Conservation (phyloP, 495 filamentous ascomycete genomes). For the Neurospora terricola region DNA sequence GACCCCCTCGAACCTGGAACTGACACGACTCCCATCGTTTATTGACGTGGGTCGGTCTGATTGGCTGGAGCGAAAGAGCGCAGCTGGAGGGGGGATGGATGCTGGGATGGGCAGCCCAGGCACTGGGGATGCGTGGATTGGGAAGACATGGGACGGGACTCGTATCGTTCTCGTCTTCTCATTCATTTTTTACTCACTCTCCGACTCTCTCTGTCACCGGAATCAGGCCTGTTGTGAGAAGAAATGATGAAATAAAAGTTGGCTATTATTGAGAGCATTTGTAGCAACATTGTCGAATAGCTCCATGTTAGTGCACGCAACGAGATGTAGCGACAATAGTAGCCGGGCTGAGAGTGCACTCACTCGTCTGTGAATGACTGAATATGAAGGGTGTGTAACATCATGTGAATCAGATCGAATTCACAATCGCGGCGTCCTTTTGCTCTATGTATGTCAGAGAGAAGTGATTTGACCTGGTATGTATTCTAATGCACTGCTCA, state of each 20-base stretch:
- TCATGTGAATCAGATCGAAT: neutral
- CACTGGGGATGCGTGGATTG: too few relatives aligned
- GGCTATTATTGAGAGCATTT: too few relatives aligned
- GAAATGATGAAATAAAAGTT: too few relatives aligned
- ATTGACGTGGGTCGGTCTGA: conserved; percentile 27
- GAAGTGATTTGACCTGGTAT: neutral
- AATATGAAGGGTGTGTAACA: neutral
- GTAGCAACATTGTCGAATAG: too few relatives aligned
- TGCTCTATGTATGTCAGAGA: neutral
- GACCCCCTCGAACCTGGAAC: neutral
- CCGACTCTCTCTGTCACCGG: too few relatives aligned
- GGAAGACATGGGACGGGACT: neutral
- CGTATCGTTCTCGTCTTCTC: too few relatives aligned
- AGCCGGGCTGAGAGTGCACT: neutral
- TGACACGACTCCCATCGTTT: neutral
- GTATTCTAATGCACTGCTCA: neutral
- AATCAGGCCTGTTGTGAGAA: too few relatives aligned
- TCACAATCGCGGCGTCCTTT: too few relatives aligned
- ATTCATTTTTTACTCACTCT: too few relatives aligned
- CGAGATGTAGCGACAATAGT: too few relatives aligned
- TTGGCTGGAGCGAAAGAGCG: conserved; percentile 12
- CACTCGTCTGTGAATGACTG: neutral
- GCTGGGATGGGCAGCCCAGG: too few relatives aligned
- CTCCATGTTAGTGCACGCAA: too few relatives aligned
- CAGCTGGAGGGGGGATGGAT: neutral